Base-by-base conservation (phyloP, 2,329 filamentous ascomycete genomes). In the Sarocladium oryzae region DNA sequence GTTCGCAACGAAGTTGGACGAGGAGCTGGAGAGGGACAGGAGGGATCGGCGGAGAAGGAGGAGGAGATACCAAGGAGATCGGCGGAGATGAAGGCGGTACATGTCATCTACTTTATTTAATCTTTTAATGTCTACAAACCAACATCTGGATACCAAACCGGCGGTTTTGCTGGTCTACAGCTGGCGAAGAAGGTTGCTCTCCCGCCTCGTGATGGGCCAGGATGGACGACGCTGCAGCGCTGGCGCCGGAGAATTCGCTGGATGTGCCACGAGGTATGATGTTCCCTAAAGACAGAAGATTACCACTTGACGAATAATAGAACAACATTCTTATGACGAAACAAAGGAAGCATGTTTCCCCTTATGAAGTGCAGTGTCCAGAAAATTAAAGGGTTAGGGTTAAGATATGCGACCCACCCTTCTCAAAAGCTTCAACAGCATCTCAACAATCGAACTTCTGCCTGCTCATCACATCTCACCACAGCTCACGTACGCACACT, bases 1-100 rank as follows among this genome's bases (percentile, higher is more conserved):
- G 16, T 75, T 67, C 56, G 71, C 73, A 3, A 66, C 70, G 49
- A 59, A 51, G 30, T 56, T 59, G 52, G 45, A 52, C 51, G 53
- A 50, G 49, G 32, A 52, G 10, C n/a, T 24, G 53, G 38, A 51
- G 50, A 32, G 7, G 43, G 15, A 48, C 7, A 30, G 43, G 43
- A 48, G 16, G 16, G 43, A 48, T 48, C 43, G 43, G 26, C 11
- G 43, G n/a, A 20, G 28, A 33, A 48, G 43, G 16, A 48, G 20
- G 16, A 48, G 20, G 18, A 24, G 43, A 20, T 48, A 48, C 16
- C 43, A 48, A 21, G 28, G n/a, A 20, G 26, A 33, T 3, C 6
- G 43, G 20, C 43, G 24, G 43, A 48, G 26, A 48, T 30, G 16
- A 30, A 5, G n/a, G n/a, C n/a, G n/a, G n/a, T n/a, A n/a, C n/a